Conservation (phyloP, 116 monocot genomes). For the Cymodocea nodosa region DNA sequence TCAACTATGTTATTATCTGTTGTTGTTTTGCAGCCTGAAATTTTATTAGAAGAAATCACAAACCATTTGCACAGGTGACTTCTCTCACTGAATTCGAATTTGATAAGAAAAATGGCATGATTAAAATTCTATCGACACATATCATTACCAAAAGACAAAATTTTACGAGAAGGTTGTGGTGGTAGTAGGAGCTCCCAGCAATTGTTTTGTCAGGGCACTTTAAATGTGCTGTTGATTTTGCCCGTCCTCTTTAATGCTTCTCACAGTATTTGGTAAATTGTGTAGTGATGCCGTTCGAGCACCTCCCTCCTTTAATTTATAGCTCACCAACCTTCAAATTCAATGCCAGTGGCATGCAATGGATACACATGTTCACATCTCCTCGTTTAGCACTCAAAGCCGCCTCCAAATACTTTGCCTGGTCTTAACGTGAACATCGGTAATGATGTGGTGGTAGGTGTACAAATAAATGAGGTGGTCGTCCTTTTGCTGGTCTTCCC, state of each 20-base stretch:
- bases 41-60: too few species aligned
- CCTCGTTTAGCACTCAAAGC: not conserved
- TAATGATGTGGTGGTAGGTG: not conserved
- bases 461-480: not conserved
- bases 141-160: too few species aligned
- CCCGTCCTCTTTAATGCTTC: not conserved
- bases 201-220: not conserved
- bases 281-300: too few species aligned
- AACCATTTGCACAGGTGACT: too few species aligned
- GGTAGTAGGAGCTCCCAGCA: not conserved
- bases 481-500: not conserved
- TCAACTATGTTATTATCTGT: too few species aligned
- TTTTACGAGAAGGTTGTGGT: too few species aligned
- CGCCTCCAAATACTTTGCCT: not conserved
- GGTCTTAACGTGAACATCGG: not conserved
- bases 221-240: not conserved
- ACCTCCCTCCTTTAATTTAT: not conserved
- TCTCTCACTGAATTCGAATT: too few species aligned
- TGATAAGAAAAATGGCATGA: too few species aligned
- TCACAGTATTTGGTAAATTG: not conserved
- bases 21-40: too few species aligned
- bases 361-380: slow-evolving; percentile 2
- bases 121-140: too few species aligned
- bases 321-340: not conserved
- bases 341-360: not conserved